phyloP scores from a whole-genome alignment of 2,329 filamentous ascomycete species.

The Hysterium pulicare region DNA sequence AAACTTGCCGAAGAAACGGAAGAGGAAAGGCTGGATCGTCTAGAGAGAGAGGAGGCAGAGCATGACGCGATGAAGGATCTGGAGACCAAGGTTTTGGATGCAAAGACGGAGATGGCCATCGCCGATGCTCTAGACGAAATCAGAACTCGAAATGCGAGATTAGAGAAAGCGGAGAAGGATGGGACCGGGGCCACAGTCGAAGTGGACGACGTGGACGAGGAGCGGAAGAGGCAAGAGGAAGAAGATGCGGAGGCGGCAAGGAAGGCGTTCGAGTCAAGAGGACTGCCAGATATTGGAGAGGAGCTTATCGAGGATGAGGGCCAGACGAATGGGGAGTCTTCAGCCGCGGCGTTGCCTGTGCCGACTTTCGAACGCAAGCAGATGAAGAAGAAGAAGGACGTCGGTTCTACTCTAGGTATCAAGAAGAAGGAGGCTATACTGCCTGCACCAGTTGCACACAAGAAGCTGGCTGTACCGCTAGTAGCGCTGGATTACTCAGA shows the following conservation, averaged over 20 bases:
- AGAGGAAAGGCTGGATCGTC: slow-evolving; percentile 77
- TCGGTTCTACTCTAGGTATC: slow-evolving; percentile 71
- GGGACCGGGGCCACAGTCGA: slow-evolving; percentile 56
- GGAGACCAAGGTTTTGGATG: slow-evolving; percentile 89
- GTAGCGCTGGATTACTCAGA: neutral
- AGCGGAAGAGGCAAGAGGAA: slow-evolving; percentile 64
- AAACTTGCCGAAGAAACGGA: slow-evolving; percentile 72
- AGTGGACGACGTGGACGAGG: slow-evolving; percentile 54
- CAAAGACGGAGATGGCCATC: slow-evolving; percentile 92
- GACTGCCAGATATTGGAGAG: slow-evolving; percentile 47
- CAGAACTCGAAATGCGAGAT: slow-evolving; percentile 80
- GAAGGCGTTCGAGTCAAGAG: slow-evolving; percentile 62
- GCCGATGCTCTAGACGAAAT: slow-evolving; percentile 96
- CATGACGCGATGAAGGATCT: slow-evolving; percentile 92
- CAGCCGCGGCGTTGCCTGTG: slow-evolving; percentile 45
- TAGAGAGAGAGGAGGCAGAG: slow-evolving; percentile 77
- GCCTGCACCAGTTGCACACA: slow-evolving; percentile 74
- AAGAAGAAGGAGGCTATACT: slow-evolving; percentile 57
- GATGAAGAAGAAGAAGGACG: slow-evolving; percentile 84
- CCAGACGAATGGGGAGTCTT: slow-evolving; percentile 34
- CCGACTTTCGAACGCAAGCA: slow-evolving; percentile 72
- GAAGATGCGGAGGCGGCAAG: slow-evolving; percentile 82
- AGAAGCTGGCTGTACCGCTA: slow-evolving; percentile 15
- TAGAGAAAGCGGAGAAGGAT: slow-evolving; percentile 69
- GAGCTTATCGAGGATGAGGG: slow-evolving; percentile 46